Conservation (phyloP, 257 asterid genomes). For the Marsdenia floribunda region DNA sequence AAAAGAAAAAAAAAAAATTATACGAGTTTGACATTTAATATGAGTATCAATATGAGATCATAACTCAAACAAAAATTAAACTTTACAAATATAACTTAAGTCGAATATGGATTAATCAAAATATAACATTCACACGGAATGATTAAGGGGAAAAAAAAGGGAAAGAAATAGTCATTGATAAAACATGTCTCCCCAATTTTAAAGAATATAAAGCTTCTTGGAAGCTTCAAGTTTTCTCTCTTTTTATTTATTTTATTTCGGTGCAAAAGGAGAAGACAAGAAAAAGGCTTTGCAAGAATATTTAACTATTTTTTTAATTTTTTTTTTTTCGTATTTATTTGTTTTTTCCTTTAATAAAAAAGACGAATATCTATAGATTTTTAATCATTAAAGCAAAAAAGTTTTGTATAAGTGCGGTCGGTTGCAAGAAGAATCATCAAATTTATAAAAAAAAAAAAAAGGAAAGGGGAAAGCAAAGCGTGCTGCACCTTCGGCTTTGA, state of each 20-base stretch:
- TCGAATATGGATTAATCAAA: no score
- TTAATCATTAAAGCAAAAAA: neutral
- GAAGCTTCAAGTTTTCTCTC: neutral
- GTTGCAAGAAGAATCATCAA: neutral
- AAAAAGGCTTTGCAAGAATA: neutral
- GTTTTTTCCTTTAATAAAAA: no score
- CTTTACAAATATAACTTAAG: no score
- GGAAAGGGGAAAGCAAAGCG: neutral
- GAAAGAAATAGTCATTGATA: neutral
- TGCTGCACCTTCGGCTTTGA: neutral
- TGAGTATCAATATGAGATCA: no score
- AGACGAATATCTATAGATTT: neutral
- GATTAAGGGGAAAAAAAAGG: no score
- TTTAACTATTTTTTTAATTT: neutral
- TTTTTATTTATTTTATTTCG: neutral
- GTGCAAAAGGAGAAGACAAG: neutral
- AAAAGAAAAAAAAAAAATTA: no score
- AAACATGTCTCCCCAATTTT: neutral
- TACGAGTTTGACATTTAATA: no score
- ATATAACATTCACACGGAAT: no score
- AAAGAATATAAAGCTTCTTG: neutral
- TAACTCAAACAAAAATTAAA: no score
- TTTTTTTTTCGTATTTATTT: neutral
- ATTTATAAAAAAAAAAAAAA: neutral
- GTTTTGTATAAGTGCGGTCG: neutral